Base-by-base conservation (phyloP, 495 filamentous ascomycete genomes). In the Aspergillus cavernicola region DNA sequence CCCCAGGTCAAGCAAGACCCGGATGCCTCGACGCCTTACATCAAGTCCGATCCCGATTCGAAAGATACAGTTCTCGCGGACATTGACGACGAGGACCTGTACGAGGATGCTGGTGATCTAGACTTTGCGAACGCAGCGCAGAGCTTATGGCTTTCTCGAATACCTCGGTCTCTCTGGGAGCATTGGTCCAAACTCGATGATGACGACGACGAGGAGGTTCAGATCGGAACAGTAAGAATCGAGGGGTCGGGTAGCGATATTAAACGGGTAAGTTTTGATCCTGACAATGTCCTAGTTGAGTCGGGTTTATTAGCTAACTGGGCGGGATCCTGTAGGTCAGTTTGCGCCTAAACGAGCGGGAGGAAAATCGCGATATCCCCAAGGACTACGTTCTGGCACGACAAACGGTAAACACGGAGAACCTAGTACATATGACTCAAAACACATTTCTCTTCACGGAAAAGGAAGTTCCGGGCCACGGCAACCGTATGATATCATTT, bases 361-460 rank as follows among this genome's bases (percentile, higher is more conserved):
- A 80, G 1, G 73, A 82, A 43, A 85, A 89, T 59, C 71, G 80
- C 46, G 69, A 80, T 2, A 72, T 95, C 15, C 89, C 90, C 2
- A 89, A 88, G 60, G 89, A 95, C 64, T 97, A 96, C 69, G 76
- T 84, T 40, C 72, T 97, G 45, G 80, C 89, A 12, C 52, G 84
- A 76, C 51, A 85, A 81, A 71, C 66, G 10, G 47, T 68, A 11
- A 64, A 63, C n/a, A 45, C 60, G 58, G 73, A 60, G 64, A 81
- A 57, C 68, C 84, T 42, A 70, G 63, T 67, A 16, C 67, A 75
- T 43, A 63, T 66, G 43, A 71, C 72, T 0, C 64, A 80, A 63
- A 98, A 97, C 63, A 92, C 88, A 7, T 96, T 83, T 63, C 70
- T 97, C 35, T 97, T 97, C 62, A 87, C 86, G 13, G 92, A 97